Evolutionary conservation across 805 yeast species (phyloP).

Genomic region (Kluyveromyces aestuarii): DNA sequence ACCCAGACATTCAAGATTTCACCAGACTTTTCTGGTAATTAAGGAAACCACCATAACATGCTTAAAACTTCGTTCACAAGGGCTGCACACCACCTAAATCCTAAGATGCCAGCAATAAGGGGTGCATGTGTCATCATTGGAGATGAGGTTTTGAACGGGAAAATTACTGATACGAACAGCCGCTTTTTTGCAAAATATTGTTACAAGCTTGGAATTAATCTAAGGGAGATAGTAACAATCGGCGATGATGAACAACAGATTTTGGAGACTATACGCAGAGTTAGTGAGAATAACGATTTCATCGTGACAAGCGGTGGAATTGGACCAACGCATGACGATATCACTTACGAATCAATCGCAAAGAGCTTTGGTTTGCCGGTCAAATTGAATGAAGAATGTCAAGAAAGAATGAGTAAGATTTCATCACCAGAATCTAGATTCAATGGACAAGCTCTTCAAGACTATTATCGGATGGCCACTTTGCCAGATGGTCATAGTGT

Average conservation of each 20-base stretch:
- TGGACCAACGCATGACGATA: conserved; percentile 89
- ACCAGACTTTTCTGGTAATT: neutral
- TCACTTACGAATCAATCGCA: conserved; percentile 71
- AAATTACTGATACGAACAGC: conserved; percentile 74
- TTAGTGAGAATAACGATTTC: conserved; percentile 48
- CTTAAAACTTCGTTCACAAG: neutral
- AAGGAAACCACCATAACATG: neutral
- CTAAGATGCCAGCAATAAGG: conserved; percentile 17
- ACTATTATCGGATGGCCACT: conserved; percentile 73
- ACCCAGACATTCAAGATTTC: neutral
- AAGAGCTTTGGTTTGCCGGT: conserved; percentile 47
- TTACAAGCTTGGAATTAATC: conserved; percentile 56
- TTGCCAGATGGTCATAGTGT: conserved; percentile 48
- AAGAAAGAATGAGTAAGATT: conserved; percentile 47
- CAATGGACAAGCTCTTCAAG: conserved; percentile 38
- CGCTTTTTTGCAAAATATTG: conserved; percentile 61
- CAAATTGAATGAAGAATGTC: conserved; percentile 47
- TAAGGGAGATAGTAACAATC: conserved; percentile 58
- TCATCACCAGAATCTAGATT: conserved; percentile 30
- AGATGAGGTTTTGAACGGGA: conserved; percentile 82
- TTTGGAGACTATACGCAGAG: conserved; percentile 36
- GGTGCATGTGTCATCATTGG: conserved; percentile 49
- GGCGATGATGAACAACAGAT: conserved; percentile 72
- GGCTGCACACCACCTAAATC: neutral
- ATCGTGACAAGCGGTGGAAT: conserved; percentile 59